These are phyloP conservation scores for Trametes punicea DNA, from an alignment of 768 basidiomycete genomes.

Conservation along the genomic window DNA sequence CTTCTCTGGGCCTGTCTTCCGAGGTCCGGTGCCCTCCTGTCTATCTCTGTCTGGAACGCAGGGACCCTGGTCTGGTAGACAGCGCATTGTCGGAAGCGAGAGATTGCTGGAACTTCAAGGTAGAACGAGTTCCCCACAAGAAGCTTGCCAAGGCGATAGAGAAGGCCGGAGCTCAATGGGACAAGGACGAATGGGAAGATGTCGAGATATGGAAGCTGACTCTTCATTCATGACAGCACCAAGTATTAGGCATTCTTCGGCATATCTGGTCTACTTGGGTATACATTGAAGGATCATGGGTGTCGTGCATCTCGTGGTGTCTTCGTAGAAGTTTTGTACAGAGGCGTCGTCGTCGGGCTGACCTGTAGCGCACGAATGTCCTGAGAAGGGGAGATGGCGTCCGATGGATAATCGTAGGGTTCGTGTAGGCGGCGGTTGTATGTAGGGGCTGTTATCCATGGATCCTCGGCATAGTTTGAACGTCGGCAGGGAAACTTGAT, in stretches of 20 bases:
- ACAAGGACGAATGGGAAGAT: conserved; percentile 70
- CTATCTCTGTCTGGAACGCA: conserved; percentile 69
- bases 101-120: conserved; percentile 51
- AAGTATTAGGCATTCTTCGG: neutral
- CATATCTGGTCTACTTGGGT: neutral
- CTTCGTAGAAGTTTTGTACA: too few species aligned
- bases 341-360: too few species aligned
- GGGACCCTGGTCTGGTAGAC: conserved; percentile 68
- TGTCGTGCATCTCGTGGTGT: too few species aligned
- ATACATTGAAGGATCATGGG: neutral
- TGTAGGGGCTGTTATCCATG: too few species aligned
- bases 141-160: conserved; percentile 61
- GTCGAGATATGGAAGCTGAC: conserved; percentile 72
- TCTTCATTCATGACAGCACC: neutral
- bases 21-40: conserved; percentile 42
- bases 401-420: too few species aligned
- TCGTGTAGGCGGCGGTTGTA: too few species aligned
- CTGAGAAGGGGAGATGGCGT: too few species aligned
- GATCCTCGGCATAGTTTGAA: too few species aligned
- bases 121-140: conserved; percentile 54
- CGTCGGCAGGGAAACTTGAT: too few species aligned
- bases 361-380: too few species aligned
- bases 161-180: conserved; percentile 58
- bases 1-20: conserved; percentile 27
- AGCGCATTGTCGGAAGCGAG: conserved; percentile 54